Percentiles rank a stretch among this genome's conserved stretches.
Evolutionary conservation across 768 basidiomycete species (phyloP).

Genomic region (Hypholoma fasciculare): DNA sequence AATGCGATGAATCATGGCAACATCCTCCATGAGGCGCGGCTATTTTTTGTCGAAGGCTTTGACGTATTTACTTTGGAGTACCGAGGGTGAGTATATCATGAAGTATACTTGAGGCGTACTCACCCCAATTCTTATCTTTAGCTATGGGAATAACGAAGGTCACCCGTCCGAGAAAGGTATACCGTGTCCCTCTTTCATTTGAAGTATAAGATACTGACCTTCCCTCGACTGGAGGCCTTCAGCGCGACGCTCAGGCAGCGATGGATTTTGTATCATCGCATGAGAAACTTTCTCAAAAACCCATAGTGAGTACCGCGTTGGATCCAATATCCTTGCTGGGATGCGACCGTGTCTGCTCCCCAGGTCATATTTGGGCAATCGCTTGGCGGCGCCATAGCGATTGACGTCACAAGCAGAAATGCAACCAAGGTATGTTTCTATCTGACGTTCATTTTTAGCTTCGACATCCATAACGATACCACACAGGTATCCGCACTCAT

Average conservation of each 20-base stretch:
- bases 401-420: slow-evolving; percentile 78
- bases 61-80: slow-evolving; percentile 91
- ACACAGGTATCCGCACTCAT: slow-evolving; percentile 67
- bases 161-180: slow-evolving; percentile 76
- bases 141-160: slow-evolving; percentile 82
- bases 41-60: slow-evolving; percentile 71
- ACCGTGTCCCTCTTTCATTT: background rate
- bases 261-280: slow-evolving; percentile 68
- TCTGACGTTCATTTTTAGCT: background rate
- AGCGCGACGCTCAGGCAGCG: slow-evolving; percentile 76
- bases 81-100: slow-evolving; percentile 59
- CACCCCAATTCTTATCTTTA: slow-evolving; percentile 21
- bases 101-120: background rate
- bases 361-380: slow-evolving; percentile 74
- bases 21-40: slow-evolving; percentile 56
- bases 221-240: slow-evolving; percentile 48
- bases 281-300: slow-evolving; percentile 54
- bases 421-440: slow-evolving; percentile 47
- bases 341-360: background rate
- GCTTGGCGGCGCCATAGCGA: slow-evolving; percentile 87
- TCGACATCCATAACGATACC: background rate
- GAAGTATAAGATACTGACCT: background rate
- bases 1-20: slow-evolving; percentile 77
- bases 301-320: slow-evolving; percentile 45
- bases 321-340: background rate